A percentile compares a stretch with the other conserved stretches of the same genome.
These are phyloP conservation scores for Chaetomiaceae sp. DNA, from an alignment of 2,329 filamentous ascomycete genomes.

Conservation along the genomic window DNA sequence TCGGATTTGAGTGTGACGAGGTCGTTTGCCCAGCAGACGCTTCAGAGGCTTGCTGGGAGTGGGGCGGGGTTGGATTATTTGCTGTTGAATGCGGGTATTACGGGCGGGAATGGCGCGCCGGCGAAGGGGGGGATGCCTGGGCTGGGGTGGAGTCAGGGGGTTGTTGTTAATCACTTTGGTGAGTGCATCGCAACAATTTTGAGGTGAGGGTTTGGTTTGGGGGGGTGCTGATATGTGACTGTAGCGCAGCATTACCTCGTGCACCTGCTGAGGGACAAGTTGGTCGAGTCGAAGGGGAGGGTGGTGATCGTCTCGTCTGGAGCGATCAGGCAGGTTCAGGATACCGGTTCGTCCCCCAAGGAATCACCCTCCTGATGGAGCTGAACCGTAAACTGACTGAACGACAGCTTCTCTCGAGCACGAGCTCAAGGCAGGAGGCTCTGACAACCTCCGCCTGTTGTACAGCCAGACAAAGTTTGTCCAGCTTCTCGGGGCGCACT, in stretches of 20 bases:
- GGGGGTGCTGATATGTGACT: too few relatives aligned
- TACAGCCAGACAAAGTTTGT: slow-evolving; percentile 48
- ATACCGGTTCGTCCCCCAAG: slow-evolving; percentile 33
- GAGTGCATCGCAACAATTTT: too few relatives aligned
- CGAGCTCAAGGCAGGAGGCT: slow-evolving; percentile 39
- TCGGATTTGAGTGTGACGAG: slow-evolving; percentile 41
- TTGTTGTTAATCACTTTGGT: slow-evolving; percentile 48
- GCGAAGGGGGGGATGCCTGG: slow-evolving; percentile 39
- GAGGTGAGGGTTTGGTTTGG: not conserved
- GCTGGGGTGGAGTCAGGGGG: slow-evolving; percentile 47
- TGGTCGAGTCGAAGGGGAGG: slow-evolving; percentile 43
- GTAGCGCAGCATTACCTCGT: slow-evolving; percentile 51
- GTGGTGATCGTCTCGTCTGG: slow-evolving; percentile 50
- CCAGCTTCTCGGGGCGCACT: slow-evolving; percentile 48
- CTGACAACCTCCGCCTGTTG: slow-evolving; percentile 26
- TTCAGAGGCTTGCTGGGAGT: slow-evolving; percentile 37
- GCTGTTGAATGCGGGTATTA: slow-evolving; percentile 46
- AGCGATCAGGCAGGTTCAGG: slow-evolving; percentile 39
- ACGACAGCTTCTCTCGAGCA: slow-evolving; percentile 34
- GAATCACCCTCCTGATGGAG: too few relatives aligned
- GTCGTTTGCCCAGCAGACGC: slow-evolving; percentile 42
- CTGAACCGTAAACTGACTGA: not conserved
- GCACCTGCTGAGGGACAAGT: slow-evolving; percentile 45
- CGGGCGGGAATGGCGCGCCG: slow-evolving; percentile 25
- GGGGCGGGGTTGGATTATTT: slow-evolving; percentile 41